Evolutionary conservation across 225 moss, liverwort and hornwort genomes (phyloP), one percentile per base, ranked within the genome.

Genomic region (Polytrichum formosum): DNA sequence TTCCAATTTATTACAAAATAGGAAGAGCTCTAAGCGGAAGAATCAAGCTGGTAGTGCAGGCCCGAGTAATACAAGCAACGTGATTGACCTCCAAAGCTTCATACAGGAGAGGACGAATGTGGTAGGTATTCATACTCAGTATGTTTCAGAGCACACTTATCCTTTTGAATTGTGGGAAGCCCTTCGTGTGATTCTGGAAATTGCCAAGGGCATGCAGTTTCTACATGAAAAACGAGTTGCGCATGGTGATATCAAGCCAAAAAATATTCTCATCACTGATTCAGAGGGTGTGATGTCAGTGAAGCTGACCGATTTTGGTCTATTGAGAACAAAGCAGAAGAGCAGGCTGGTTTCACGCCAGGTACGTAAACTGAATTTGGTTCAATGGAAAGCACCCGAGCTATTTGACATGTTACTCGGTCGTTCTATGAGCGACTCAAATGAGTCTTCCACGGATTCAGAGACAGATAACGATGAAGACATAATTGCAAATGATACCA

Each of bases 161-260:
- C 66, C 73, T 37, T 73, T 73, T 29, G 18, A 31, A 55, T 1
- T 73, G 4, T 10, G 0, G 3, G 66, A 66, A 37, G 66, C 9
- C 29, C 6, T 74, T 56, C 1, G 9, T 20, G 27, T 74, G 7
- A 54, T 21, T 1, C 20, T 16, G 9, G 5, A 1, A 29, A 68
- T 74, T 62, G 74, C 74, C n/a, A 16, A 5, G 10, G 74, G 74
- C 37, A 30, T 62, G 29, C 5, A 28, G 2, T 54, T 19, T 61
- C 28, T 74, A 67, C 67, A 74, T 21, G 60, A 30, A 4, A 54
- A 61, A 0, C 1, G 26, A 6, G 61, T 74, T 13, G 67, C 5
- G n/a, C 74, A 68, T 74, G 60, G 74, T 5, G 74, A 74, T 29
- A 21, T 74, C 25, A 74, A 74, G 61, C 60, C 74, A 1, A 26